Evolutionary conservation across 257 asterid genomes (phyloP).

Genomic region (Perilla frutescens): DNA sequence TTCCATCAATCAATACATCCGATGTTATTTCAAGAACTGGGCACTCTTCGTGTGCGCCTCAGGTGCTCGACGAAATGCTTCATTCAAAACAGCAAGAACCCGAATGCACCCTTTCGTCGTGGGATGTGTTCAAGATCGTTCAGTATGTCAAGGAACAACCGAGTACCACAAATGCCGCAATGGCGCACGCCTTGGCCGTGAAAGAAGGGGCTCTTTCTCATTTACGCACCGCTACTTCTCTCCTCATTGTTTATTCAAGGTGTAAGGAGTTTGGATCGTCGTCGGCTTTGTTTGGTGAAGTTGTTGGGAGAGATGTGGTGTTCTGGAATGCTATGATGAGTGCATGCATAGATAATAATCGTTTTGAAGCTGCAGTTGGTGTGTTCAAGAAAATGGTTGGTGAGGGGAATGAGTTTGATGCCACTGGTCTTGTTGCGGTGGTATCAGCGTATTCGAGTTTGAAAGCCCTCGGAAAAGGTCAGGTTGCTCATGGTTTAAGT

Average conservation of each 20-base stretch:
- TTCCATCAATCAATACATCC: conserved; percentile 16
- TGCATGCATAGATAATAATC: conserved; percentile 50
- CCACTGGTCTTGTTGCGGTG: conserved; percentile 51
- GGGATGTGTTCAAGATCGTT: conserved; percentile 48
- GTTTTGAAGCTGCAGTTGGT: conserved; percentile 38
- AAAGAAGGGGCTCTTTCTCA: conserved; percentile 56
- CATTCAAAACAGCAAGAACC: conserved; percentile 35
- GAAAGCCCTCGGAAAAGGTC: conserved; percentile 43
- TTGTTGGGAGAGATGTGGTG: conserved; percentile 55
- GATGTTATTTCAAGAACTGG: conserved; percentile 23
- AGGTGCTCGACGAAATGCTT: conserved; percentile 47
- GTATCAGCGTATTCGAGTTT: conserved; percentile 47
- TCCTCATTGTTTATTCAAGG: conserved; percentile 62
- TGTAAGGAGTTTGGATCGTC: conserved; percentile 48
- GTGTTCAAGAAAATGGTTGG: conserved; percentile 54
- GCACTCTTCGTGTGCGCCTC: conserved; percentile 36
- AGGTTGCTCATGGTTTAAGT: conserved; percentile 58
- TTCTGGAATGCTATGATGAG: conserved; percentile 74
- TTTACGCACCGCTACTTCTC: conserved; percentile 49
- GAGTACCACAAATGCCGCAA: conserved; percentile 32
- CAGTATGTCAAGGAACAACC: conserved; percentile 39
- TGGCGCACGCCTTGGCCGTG: conserved; percentile 56
- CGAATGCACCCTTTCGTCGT: conserved; percentile 15
- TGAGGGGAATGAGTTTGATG: conserved; percentile 51
- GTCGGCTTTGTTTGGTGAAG: conserved; percentile 50